Percentiles rank a stretch among this genome's conserved stretches.
phyloP scores from a whole-genome alignment of 257 asterid species.

The Solanum dulcamara region DNA sequence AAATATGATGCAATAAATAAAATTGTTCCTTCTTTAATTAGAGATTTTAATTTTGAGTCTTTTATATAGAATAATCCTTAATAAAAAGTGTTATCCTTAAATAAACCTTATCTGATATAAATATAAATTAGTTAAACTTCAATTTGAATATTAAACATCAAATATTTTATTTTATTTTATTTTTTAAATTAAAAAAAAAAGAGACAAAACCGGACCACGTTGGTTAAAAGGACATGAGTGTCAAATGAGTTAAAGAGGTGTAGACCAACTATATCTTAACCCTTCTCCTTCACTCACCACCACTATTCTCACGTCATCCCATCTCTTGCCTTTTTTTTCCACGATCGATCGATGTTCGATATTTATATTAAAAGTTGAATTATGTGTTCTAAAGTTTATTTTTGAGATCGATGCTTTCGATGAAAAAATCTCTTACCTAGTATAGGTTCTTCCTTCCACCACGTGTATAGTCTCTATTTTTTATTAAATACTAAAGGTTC shows the following conservation, averaged over 20 bases:
- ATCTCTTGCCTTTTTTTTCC: not conserved
- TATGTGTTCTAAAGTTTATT: accelerated
- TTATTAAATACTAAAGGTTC: not conserved
- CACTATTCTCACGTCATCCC: not conserved
- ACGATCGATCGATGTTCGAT: accelerated
- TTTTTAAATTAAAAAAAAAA: not conserved
- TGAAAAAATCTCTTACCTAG: not conserved
- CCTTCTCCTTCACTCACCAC: not conserved
- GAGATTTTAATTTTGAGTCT: accelerated
- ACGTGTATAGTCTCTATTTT: not conserved
- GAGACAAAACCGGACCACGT: not conserved
- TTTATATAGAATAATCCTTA: not conserved
- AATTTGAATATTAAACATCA: accelerated
- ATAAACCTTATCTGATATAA: not conserved
- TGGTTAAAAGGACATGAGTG: not conserved
- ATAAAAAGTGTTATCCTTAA: too few relatives aligned
- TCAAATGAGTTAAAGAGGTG: not conserved
- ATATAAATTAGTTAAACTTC: not conserved
- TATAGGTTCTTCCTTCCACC: not conserved
- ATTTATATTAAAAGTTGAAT: not conserved
- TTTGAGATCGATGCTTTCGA: accelerated
- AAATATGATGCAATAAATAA: too few relatives aligned
- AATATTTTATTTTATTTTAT: not conserved
- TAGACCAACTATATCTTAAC: slow-evolving; percentile 1
- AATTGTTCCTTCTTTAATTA: too few relatives aligned